Conservation (phyloP, 331 rosid species). For the Stylosanthes scabra region DNA sequence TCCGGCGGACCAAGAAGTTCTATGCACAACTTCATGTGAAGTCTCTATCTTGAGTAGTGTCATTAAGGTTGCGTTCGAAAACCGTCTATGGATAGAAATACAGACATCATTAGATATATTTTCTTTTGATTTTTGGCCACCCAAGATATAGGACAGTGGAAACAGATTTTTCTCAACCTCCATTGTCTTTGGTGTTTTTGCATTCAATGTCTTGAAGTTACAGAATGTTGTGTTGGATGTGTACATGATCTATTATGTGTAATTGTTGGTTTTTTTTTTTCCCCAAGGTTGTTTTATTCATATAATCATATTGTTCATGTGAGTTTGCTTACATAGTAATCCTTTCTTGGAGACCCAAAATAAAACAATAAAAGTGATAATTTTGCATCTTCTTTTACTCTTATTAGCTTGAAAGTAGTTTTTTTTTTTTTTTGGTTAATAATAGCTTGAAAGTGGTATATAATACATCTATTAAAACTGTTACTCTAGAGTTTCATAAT, state of each 20-base stretch:
- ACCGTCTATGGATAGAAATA: too few relatives aligned
- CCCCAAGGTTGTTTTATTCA: not conserved
- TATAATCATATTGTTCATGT: not conserved
- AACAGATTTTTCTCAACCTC: too few relatives aligned
- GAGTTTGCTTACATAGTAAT: not conserved
- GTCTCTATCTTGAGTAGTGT: slow-evolving; percentile 19
- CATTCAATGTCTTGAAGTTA: not conserved
- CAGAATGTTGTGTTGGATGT: not conserved
- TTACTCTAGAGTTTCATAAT: too few relatives aligned
- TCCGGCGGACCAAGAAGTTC: slow-evolving; percentile 37
- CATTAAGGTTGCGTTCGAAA: not conserved
- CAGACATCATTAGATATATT: too few relatives aligned
- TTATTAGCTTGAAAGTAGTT: too few relatives aligned
- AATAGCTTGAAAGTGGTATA: not conserved
- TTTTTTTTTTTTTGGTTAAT: too few relatives aligned
- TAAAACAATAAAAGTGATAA: not conserved
- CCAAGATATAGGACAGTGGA: too few relatives aligned
- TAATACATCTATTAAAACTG: too few relatives aligned
- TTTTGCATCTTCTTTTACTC: not conserved
- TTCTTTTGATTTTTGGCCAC: too few relatives aligned
- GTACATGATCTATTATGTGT: not conserved
- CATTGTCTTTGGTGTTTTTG: too few relatives aligned
- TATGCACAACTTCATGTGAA: slow-evolving; percentile 44
- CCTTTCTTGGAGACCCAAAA: not conserved
- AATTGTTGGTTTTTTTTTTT: not conserved